Conservation (phyloP, 1,284 basidiomycete genomes). For the Sphagnurus paluster region DNA sequence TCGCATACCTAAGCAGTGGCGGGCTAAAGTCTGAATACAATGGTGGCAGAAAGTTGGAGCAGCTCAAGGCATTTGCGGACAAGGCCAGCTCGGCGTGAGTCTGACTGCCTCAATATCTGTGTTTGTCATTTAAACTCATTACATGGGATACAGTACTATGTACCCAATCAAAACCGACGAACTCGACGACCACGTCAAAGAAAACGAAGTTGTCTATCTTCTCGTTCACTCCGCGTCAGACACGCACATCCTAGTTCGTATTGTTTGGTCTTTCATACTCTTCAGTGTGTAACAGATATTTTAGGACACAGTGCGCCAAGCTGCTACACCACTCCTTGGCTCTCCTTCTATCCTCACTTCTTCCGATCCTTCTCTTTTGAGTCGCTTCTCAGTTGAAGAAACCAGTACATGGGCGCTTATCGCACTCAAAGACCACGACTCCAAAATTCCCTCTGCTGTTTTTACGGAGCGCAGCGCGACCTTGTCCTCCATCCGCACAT, state of each 20-base stretch:
- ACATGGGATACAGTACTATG: constrained; percentile 39
- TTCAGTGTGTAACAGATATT: not conserved
- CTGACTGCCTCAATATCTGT: not conserved
- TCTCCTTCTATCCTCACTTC: constrained; percentile 64
- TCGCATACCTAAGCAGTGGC: constrained; percentile 60
- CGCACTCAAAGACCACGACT: constrained; percentile 73
- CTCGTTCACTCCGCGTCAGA: constrained; percentile 61
- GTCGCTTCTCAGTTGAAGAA: constrained; percentile 51
- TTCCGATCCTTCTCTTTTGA: constrained; percentile 52
- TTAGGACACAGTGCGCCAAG: constrained; percentile 35
- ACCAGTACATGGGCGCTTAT: constrained; percentile 59
- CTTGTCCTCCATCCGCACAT: constrained; percentile 33
- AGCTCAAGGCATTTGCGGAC: constrained; percentile 70
- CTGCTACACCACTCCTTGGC: constrained; percentile 57
- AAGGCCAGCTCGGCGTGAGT: constrained; percentile 68
- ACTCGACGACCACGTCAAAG: constrained; percentile 49
- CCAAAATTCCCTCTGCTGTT: constrained; percentile 37
- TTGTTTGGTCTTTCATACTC: not conserved
- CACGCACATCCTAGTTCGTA: constrained; percentile 42
- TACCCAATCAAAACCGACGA: constrained; percentile 51
- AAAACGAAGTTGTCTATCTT: constrained; percentile 72
- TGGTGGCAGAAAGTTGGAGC: constrained; percentile 66
- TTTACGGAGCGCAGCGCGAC: constrained; percentile 30
- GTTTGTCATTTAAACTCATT: too few species aligned
- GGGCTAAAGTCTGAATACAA: constrained; percentile 66